phyloP scores from a whole-genome alignment of 192 early-diverging fungal species.

The Dissophora ornata region DNA sequence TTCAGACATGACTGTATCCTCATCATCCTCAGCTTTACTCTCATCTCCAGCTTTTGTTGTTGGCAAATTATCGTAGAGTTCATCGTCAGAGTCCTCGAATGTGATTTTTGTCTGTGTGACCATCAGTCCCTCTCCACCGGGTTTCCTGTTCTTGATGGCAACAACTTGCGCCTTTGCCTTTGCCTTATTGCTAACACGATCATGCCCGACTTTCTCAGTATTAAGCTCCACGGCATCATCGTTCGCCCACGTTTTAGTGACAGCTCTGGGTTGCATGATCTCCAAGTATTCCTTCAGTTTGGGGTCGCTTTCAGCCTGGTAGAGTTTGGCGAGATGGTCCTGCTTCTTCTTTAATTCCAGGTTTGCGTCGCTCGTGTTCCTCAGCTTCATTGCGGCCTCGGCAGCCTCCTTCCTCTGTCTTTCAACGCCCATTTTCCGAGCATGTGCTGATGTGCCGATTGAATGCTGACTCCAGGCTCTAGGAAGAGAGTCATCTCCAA shows the following conservation, averaged over 20 bases:
- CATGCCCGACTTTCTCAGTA: slow-evolving; percentile 44
- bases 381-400: slow-evolving; percentile 30
- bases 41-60: slow-evolving; percentile 58
- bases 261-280: slow-evolving; percentile 87
- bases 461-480: slow-evolving; percentile 94
- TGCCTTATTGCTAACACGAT: slow-evolving; percentile 34
- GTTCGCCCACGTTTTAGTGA: slow-evolving; percentile 90
- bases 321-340: slow-evolving; percentile 59
- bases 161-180: slow-evolving; percentile 58
- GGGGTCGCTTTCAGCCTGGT: slow-evolving; percentile 77
- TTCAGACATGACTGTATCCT: slow-evolving; percentile 58
- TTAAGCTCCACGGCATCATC: slow-evolving; percentile 74
- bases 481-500: slow-evolving; percentile 84
- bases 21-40: slow-evolving; percentile 37
- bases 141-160: slow-evolving; percentile 64
- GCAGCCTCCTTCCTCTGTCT: slow-evolving; percentile 55
- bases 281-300: slow-evolving; percentile 91
- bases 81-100: slow-evolving; percentile 79
- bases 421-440: slow-evolving; percentile 59
- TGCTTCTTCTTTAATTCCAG: slow-evolving; percentile 62
- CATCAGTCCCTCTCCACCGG: slow-evolving; percentile 69
- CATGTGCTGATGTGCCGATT: slow-evolving; percentile 83
- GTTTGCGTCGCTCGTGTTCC: slow-evolving; percentile 42
- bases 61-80: slow-evolving; percentile 79
- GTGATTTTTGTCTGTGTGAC: slow-evolving; percentile 71